Percentiles rank a stretch among this genome's conserved stretches.
phyloP scores from a whole-genome alignment of 768 basidiomycete genomes.

The Lyophyllum semitale region DNA sequence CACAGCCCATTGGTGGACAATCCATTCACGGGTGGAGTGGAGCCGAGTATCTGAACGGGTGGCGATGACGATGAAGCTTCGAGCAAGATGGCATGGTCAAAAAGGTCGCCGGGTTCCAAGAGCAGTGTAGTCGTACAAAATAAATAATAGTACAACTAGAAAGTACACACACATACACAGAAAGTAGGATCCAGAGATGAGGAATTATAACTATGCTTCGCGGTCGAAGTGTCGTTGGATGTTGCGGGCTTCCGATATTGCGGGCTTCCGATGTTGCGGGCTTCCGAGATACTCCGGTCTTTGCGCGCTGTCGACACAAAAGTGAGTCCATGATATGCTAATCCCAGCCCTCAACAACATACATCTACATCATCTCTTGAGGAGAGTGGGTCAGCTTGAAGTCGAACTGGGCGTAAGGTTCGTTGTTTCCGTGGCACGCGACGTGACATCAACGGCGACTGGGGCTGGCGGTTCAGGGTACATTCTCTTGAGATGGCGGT shows the following conservation, averaged over 20 bases:
- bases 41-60: neutral
- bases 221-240: neutral
- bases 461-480: constrained; percentile 44
- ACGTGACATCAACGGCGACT: constrained; percentile 12
- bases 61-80: neutral
- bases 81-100: neutral
- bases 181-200: neutral
- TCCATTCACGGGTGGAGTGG: neutral
- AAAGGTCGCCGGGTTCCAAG: neutral
- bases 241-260: too few relatives aligned
- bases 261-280: too few relatives aligned
- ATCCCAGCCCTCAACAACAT: neutral
- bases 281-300: too few relatives aligned
- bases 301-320: neutral
- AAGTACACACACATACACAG: neutral
- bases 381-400: constrained; percentile 1
- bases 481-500: constrained; percentile 75
- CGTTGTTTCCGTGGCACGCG: constrained; percentile 10
- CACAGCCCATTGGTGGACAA: too few relatives aligned
- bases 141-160: neutral
- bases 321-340: neutral
- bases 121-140: neutral
- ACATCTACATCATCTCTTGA: neutral
- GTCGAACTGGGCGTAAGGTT: constrained; percentile 11
- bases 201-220: neutral